These are phyloP conservation scores for Camellia sinensis DNA, from an alignment of 148 eudicot genomes.

Conservation along the genomic window DNA sequence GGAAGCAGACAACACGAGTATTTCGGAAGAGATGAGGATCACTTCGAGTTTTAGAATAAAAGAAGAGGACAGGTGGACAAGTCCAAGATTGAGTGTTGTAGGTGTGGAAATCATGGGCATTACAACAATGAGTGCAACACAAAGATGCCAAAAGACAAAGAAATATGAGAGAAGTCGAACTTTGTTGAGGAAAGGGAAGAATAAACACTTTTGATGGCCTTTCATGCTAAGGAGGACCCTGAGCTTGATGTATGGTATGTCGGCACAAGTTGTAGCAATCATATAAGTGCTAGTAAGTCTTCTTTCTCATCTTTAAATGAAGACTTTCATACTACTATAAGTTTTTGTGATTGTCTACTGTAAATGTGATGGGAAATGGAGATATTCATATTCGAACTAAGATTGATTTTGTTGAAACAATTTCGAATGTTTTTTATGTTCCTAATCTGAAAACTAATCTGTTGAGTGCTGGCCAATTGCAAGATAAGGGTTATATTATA, in stretches of 20 bases:
- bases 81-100: not conserved
- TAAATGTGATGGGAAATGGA: constrained; percentile 4
- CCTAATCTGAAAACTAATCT: not conserved
- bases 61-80: not conserved
- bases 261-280: not conserved
- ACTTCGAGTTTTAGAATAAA: not conserved
- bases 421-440: not conserved
- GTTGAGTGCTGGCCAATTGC: not conserved
- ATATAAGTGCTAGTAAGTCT: not conserved
- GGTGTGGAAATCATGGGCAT: not conserved
- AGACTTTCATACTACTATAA: not conserved
- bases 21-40: not conserved
- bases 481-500: not conserved
- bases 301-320: not conserved
- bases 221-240: not conserved
- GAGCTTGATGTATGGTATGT: not conserved
- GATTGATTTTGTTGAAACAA: constrained; percentile 13
- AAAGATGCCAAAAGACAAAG: constrained; percentile 7
- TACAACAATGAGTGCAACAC: not conserved
- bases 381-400: not conserved
- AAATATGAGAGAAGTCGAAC: not conserved
- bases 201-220: not conserved
- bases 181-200: constrained; percentile 5
- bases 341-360: constrained; percentile 1
- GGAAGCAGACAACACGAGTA: not conserved